Conservation (phyloP, 768 basidiomycete genomes). For the Stropharia rugosoannulata region DNA sequence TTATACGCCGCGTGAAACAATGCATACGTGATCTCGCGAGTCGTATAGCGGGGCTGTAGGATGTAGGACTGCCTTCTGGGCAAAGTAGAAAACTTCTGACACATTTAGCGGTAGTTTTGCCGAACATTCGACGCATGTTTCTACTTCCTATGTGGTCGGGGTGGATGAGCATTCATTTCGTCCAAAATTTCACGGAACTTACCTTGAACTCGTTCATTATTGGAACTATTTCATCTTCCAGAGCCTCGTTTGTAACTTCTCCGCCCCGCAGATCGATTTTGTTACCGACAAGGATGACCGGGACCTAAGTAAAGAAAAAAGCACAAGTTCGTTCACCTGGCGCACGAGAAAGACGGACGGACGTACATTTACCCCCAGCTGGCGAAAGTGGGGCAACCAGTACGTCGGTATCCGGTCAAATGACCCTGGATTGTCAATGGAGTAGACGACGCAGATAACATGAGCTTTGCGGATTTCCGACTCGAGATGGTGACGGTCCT, state of each 20-base stretch:
- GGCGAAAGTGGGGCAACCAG: conserved; percentile 94
- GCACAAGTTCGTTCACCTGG: neutral
- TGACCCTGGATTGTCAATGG: conserved; percentile 93
- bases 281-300: conserved; percentile 96
- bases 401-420: conserved; percentile 98
- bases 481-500: conserved; percentile 87
- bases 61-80: conserved; percentile 95
- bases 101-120: conserved; percentile 88
- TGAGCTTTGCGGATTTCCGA: conserved; percentile 96
- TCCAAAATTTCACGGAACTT: conserved; percentile 12
- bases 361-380: conserved; percentile 91
- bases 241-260: conserved; percentile 88
- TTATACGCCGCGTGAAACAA: conserved; percentile 1
- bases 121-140: conserved; percentile 98
- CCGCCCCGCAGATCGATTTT: conserved; percentile 96
- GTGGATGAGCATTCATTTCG: conserved; percentile 2
- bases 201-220: conserved; percentile 99
- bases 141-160: conserved; percentile 76
- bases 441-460: conserved; percentile 97
- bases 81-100: conserved; percentile 97
- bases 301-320: conserved; percentile 55
- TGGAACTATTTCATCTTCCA: conserved; percentile 93
- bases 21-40: conserved; percentile 85
- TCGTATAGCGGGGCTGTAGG: conserved; percentile 97
- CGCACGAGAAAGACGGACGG: neutral